Evolutionary conservation across 2,329 filamentous ascomycete species (phyloP), one percentile per base, ranked within the genome.

Genomic region (Bipolaris cookei): DNA sequence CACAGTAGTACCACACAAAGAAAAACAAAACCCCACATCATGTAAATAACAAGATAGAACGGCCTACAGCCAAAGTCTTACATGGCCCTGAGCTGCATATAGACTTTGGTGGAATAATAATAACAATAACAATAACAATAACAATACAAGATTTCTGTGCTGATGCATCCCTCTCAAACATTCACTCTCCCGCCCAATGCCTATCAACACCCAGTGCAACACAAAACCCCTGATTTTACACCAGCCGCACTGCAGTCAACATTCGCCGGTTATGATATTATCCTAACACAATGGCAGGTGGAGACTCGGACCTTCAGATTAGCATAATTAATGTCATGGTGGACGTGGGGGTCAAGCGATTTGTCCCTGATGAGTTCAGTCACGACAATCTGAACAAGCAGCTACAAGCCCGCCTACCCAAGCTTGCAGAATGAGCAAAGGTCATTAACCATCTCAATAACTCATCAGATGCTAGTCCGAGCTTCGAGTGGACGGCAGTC

Each of bases 331-430:
- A 80, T 42, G 79, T 78, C 16, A 68, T 74, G 14, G 59, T 78
- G 41, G 69, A 73, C 14, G 76, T 76, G 6, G 74, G 76, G 7
- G 78, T 80, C 3, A 69, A 65, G 43, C 72, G 76, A 14, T 77
- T 79, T 62, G 71, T 81, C 25, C 78, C 79, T 10, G 68, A 74
- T 25, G 79, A 80, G 53, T 81, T 78, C 58, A 77, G 76, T 41
- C 73, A 72, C 35, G 68, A 72, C 48, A 63, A 70, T 21, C 58
- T 74, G 28, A 78, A 77, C 56, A 41, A 54, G 14, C 44, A 47
- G 4, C 62, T 78, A 6, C 69, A 72, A 45, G 50, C 56, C 13
- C 69, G 75, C 7, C 53, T 77, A 10, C 64, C 71, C 16, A 71
- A 70, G 8, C 64, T 63, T 35, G 61, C 55, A 10, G 71, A 68